Evolutionary conservation across 495 filamentous ascomycete genomes (phyloP).

Genomic region (Clavariopsis aquatica): DNA sequence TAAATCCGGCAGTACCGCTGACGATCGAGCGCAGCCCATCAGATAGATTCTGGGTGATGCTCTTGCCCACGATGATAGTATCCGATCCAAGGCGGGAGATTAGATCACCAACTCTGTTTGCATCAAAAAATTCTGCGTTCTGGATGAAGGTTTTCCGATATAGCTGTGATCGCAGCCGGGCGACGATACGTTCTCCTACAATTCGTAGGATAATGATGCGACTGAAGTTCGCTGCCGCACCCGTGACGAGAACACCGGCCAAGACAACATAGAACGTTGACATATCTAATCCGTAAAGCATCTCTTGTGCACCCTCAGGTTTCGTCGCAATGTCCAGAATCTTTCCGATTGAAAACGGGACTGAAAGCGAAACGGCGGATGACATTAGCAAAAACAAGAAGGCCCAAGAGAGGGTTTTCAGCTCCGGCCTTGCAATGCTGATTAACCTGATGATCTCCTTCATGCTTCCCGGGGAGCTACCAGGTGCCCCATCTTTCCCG

Average conservation of each 20-base stretch:
- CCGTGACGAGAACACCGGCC: slow-evolving; percentile 63
- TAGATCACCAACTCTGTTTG: slow-evolving; percentile 92
- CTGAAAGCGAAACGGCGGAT: slow-evolving; percentile 86
- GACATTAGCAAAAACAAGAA: slow-evolving; percentile 84
- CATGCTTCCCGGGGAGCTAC: slow-evolving; percentile 61
- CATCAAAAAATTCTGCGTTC: slow-evolving; percentile 98
- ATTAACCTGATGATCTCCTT: slow-evolving; percentile 83
- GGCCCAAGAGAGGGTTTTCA: slow-evolving; percentile 72
- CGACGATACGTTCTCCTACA: slow-evolving; percentile 90
- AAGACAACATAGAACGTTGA: slow-evolving; percentile 78
- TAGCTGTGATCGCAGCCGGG: slow-evolving; percentile 81
- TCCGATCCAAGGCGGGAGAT: slow-evolving; percentile 94
- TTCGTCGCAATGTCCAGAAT: slow-evolving; percentile 86
- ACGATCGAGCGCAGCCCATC: slow-evolving; percentile 88
- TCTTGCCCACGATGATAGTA: slow-evolving; percentile 96
- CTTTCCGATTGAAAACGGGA: slow-evolving; percentile 93
- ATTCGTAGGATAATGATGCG: slow-evolving; percentile 92
- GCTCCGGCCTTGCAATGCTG: slow-evolving; percentile 83
- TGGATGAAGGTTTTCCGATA: slow-evolving; percentile 89
- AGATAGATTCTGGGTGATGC: slow-evolving; percentile 95
- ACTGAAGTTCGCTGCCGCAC: slow-evolving; percentile 87
- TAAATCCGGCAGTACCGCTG: slow-evolving; percentile 83
- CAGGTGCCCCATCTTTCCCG: slow-evolving; percentile 71
- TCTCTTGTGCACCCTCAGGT: slow-evolving; percentile 51
- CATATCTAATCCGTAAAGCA: slow-evolving; percentile 71